Base-by-base conservation (phyloP, 2,329 filamentous ascomycete species). In the Didymella glomerata region DNA sequence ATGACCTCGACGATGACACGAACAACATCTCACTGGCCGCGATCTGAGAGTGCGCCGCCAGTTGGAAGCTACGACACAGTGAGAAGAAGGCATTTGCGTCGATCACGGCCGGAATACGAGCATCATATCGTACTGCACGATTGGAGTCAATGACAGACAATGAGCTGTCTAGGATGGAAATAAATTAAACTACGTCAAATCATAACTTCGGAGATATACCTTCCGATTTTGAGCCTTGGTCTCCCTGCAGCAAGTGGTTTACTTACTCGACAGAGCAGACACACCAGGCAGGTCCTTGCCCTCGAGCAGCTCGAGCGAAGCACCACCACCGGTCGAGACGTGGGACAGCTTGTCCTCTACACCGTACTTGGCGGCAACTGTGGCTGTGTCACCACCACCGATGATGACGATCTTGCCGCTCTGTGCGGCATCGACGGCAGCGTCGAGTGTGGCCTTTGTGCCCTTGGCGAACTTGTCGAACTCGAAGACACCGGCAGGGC, bases 281-380 rank as follows among this genome's bases (percentile, higher is more conserved):
- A 99, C 93, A 84, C 95, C 95, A 57, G 95, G 95, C 75, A 99
- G 85, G 67, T 92, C 94, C 87, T 99, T 99, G 81, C 95, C 95
- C 87, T 99, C 95, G 64, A 99, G 88, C 73, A 99, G 84, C 86
- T 99, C 95, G 76, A 99, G 85, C 72, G 90, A 94, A 68, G 95
- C 95, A 82, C 95, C 95, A 76, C 95, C 95, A 70, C 95, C 95
- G 30, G 95, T 99, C 49, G 93, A 97, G 65, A 99, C 95, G 83
- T 99, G 95, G 84, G 93, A 97, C 76, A 98, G 86, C 88, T 98
- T 96, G 81, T 92, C 88, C 86, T 99, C 95, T 64, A 92, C 94
- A 54, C 89, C 89, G 80, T 97, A 99, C 86, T 99, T 97, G 79
- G 93, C 94, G 54, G 95, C 95, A 47, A 98, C 95, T 61, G 95